Evolutionary conservation across 202 grass and related monocot species (phyloP), one percentile per base, ranked within the genome.

Genomic region (Sporobolus alterniflorus): DNA sequence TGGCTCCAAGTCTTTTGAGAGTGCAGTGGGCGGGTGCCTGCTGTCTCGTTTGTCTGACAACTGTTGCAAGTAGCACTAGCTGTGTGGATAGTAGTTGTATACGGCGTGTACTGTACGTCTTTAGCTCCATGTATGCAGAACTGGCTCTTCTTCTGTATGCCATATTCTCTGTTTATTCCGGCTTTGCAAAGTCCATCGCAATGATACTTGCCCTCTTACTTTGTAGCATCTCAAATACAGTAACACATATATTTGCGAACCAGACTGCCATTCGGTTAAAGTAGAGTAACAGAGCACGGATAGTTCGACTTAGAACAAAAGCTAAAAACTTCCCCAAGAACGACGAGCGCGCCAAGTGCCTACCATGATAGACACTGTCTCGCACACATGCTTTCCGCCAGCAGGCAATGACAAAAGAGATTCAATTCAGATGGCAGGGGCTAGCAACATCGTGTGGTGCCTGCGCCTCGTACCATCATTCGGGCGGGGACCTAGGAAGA

Each of bases 51-150:
- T 74, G 49, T 74, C 68, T 73, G 64, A 59, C 44, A 75, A 69
- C 73, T 22, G 88, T 54, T 74, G 73, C 83, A 39, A 79, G 47
- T 75, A 68, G 79, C 66, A 67, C 79, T 69, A 73, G 82, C 43
- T 83, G 83, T 86, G 79, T n/a, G n/a, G n/a, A n/a, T n/a, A n/a
- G n/a, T n/a, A 52, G 83, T 90, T 79, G 34, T 26, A 52, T 68
- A 51, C 69, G 11, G 42, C 51, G 72, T 77, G 87, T 55, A 69
- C 69, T 89, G 0, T 28, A n/a, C 18, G 2, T 71, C 56, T 51
- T 64, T 69, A 74, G 82, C 63, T 56, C 56, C 34, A 66, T 83
- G 67, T 86, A 51, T 82, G 76, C 57, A 22, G 21, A 43, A 51
- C 24, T 17, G 20, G 25, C 49, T 72, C 73, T 89, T 43, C 44